Percentiles rank a stretch among this genome's conserved stretches.
Evolutionary conservation across 441 rosid genomes (phyloP).

Genomic region (Erodium trifolium): DNA sequence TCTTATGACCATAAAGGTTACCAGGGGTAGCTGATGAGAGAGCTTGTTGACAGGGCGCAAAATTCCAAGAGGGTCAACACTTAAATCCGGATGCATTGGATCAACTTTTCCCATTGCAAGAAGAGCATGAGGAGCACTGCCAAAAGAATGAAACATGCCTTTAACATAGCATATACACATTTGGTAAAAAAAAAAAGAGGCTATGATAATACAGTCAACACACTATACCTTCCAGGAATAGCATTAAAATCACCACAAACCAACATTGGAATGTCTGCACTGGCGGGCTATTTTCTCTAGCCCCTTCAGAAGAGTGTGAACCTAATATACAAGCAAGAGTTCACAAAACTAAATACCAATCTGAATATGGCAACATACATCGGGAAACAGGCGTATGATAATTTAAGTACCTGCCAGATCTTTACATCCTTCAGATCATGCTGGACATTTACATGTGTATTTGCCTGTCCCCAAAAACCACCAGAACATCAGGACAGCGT

Average conservation of each 20-base stretch:
- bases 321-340: slow-evolving; percentile 39
- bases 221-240: slow-evolving; percentile 73
- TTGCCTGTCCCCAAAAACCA: slow-evolving; percentile 57
- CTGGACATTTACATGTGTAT: slow-evolving; percentile 83
- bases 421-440: slow-evolving; percentile 94
- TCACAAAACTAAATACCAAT: slow-evolving; percentile 3
- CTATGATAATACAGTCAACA: slow-evolving; percentile 8
- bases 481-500: background rate
- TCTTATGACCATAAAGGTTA: slow-evolving; percentile 25
- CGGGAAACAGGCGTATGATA: background rate
- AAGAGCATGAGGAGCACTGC: slow-evolving; percentile 92
- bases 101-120: slow-evolving; percentile 97
- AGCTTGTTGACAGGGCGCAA: slow-evolving; percentile 81
- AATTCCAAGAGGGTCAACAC: slow-evolving; percentile 74
- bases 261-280: slow-evolving; percentile 98
- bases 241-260: slow-evolving; percentile 26
- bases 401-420: slow-evolving; percentile 82
- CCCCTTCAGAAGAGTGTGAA: slow-evolving; percentile 91
- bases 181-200: background rate
- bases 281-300: slow-evolving; percentile 91
- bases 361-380: background rate
- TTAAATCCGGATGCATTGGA: slow-evolving; percentile 63
- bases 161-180: background rate
- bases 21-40: slow-evolving; percentile 89
- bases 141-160: slow-evolving; percentile 10